phyloP scores from a whole-genome alignment of 2,329 filamentous ascomycete genomes.

The Xylariaceae sp. region DNA sequence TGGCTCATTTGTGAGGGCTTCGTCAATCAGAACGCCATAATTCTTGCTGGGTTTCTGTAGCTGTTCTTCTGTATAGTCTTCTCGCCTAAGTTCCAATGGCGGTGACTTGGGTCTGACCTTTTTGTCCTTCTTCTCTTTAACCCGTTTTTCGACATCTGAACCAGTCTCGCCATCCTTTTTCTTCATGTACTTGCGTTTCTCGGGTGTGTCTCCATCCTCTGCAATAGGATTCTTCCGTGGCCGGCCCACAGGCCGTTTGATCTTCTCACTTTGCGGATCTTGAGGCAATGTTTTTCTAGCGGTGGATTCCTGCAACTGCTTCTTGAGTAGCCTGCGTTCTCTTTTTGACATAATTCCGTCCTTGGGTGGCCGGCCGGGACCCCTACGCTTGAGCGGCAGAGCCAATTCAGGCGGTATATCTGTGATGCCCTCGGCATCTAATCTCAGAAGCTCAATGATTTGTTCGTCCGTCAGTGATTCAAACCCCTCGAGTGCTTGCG shows the following conservation, averaged over 20 bases:
- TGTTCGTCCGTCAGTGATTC: background rate
- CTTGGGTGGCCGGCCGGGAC: constrained; percentile 78
- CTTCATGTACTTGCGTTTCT: constrained; percentile 67
- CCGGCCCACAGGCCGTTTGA: constrained; percentile 64
- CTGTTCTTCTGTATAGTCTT: constrained; percentile 57
- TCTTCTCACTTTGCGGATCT: constrained; percentile 45
- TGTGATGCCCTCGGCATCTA: constrained; percentile 9
- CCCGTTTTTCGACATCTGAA: constrained; percentile 54
- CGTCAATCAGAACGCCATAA: constrained; percentile 60
- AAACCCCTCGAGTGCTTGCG: background rate
- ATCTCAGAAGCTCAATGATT: constrained; percentile 6
- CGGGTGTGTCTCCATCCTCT: constrained; percentile 54
- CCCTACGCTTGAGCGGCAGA: constrained; percentile 59
- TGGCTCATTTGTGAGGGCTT: constrained; percentile 54
- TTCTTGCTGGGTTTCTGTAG: constrained; percentile 62
- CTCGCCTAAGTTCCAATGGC: constrained; percentile 52
- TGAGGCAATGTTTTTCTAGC: constrained; percentile 52
- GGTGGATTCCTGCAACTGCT: constrained; percentile 47
- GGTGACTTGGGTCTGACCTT: constrained; percentile 59
- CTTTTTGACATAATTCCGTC: constrained; percentile 82
- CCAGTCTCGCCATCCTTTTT: constrained; percentile 58
- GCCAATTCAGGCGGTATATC: constrained; percentile 32
- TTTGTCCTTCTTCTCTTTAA: constrained; percentile 59
- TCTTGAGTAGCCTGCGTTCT: constrained; percentile 64
- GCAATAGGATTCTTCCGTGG: constrained; percentile 62